phyloP scores from a whole-genome alignment of 2,329 filamentous ascomycete genomes.

The Fusarium nanum region DNA sequence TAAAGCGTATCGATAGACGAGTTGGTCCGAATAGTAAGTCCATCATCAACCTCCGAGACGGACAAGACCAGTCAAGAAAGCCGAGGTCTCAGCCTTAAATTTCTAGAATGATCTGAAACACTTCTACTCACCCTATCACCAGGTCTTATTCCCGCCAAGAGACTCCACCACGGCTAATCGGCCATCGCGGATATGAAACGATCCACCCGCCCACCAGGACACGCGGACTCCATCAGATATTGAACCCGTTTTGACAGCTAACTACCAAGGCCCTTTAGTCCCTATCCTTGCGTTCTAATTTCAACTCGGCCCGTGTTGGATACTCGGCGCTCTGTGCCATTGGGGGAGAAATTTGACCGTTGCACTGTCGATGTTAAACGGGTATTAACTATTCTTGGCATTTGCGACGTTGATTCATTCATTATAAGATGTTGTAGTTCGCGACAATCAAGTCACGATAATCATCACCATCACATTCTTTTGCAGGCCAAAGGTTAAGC shows the following conservation, averaged over 20 bases:
- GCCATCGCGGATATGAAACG: constrained; percentile 15
- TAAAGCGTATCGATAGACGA: background rate
- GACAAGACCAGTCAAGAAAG: background rate
- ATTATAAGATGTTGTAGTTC: constrained; percentile 18
- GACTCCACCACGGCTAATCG: constrained; percentile 14
- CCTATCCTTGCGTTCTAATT: constrained; percentile 10
- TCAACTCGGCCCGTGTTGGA: background rate
- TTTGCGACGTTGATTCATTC: background rate
- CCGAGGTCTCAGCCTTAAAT: background rate
- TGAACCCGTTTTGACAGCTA: background rate
- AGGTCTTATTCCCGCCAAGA: constrained; percentile 2
- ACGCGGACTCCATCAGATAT: background rate
- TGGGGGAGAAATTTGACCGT: constrained; percentile 29
- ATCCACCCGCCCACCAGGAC: constrained; percentile 7
- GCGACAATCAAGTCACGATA: background rate
- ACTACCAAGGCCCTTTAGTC: background rate
- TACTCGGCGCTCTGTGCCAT: background rate
- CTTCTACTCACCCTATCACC: background rate
- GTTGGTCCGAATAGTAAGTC: background rate
- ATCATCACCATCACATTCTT: constrained; percentile 16
- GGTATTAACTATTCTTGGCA: background rate
- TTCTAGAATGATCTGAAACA: background rate
- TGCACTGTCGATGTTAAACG: background rate
- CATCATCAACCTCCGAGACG: background rate
- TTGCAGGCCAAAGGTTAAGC: constrained; percentile 32